Percentiles rank a stretch among this genome's conserved stretches.
Evolutionary conservation across 2,329 filamentous ascomycete species (phyloP).

Genomic region (Aureobasidium melanogenum): DNA sequence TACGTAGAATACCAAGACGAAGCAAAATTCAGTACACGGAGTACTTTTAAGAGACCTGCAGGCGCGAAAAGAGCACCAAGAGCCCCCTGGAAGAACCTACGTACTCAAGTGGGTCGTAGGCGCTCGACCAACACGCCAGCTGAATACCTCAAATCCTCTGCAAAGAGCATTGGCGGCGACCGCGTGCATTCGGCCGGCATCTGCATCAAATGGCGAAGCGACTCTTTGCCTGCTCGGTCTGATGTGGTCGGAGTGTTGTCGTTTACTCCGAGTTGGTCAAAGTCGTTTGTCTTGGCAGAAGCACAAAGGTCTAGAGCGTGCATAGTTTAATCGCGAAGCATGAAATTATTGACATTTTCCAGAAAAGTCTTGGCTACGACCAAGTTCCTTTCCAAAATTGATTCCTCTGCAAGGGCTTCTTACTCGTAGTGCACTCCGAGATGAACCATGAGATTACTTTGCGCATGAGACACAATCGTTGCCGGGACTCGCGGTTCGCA

Average conservation of each 20-base stretch:
- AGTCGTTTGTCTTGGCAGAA: neutral
- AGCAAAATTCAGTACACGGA: neutral
- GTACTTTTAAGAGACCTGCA: neutral
- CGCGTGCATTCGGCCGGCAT: neutral
- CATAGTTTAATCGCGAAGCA: neutral
- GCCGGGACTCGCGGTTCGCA: neutral
- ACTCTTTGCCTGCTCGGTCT: neutral
- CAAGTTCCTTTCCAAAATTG: neutral
- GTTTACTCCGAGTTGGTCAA: neutral
- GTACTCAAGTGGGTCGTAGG: neutral
- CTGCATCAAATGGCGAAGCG: neutral
- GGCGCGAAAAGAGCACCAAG: neutral
- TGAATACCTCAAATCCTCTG: neutral
- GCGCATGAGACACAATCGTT: neutral
- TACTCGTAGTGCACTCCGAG: neutral
- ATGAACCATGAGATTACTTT: neutral
- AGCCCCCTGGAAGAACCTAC: neutral
- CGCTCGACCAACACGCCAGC: neutral
- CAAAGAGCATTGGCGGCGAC: neutral
- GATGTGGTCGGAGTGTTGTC: neutral
- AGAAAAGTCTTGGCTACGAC: neutral
- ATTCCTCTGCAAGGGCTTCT: neutral
- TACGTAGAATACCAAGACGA: neutral
- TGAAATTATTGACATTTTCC: neutral
- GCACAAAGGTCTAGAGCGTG: neutral